Base-by-base conservation (phyloP, 177 flowering plant species). In the Vitis hybrid region DNA sequence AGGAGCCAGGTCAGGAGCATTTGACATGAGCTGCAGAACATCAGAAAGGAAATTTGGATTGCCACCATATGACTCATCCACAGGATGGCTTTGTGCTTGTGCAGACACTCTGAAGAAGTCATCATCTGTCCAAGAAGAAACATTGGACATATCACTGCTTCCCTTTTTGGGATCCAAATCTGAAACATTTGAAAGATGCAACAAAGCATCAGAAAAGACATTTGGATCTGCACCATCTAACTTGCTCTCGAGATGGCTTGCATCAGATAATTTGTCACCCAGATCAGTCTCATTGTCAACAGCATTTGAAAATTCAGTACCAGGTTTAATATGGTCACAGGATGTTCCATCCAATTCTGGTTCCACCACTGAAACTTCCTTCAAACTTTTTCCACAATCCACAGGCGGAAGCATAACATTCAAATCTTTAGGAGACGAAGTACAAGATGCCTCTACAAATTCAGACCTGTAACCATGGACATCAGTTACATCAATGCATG, bases 391-490 rank as follows among this genome's bases (percentile, higher is more conserved):
- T 70, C 56, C 80, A 64, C 72, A 52, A 72, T 77, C 77, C 52
- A 27, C 11, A 51, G 72, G 70, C 19, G 35, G 21, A 49, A n/a
- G 32, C 17, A 15, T 61, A 56, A 74, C 61, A 69, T 59, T 56
- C 46, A 80, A 69, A 68, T 76, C 76, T 55, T 69, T 18, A 64
- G 69, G 50, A 63, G 32, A 72, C 60, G 81, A 80, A 72, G 19
- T 68, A 77, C 30, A 52, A 74, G 79, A 76, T 59, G 62, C 68
- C 62, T 82, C 88, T 70, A 72, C 82, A 67, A 30, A 56, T 19
- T 75, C 79, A 72, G 79, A 67, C 15, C 21, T 52, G 46, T 50
- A 6, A 71, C 52, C 70, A 49, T 76, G 66, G 48, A 61, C 52
- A 17, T 68, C 72, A 59, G 65, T 70, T 60, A 52, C 79, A 46